Conservation (phyloP, 345 rosid genomes). For the Melastoma malabathricum region DNA sequence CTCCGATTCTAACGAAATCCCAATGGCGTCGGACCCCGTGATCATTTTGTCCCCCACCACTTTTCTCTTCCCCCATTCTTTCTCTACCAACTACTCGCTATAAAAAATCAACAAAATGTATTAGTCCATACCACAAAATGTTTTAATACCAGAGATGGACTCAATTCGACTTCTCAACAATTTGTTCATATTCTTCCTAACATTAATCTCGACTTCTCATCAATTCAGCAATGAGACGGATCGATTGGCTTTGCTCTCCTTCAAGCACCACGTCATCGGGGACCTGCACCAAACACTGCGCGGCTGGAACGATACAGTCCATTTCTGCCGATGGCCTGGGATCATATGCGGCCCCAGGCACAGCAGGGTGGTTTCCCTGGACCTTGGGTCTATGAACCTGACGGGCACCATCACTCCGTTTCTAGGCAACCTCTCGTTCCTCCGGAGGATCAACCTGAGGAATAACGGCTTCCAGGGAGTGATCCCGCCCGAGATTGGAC, state of each 20-base stretch:
- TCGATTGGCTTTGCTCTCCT: constrained; percentile 9
- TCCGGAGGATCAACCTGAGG: constrained; percentile 6
- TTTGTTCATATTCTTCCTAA: neutral
- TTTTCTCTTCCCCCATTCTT: no score
- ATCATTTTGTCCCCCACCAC: no score
- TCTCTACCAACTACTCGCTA: no score
- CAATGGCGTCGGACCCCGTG: no score
- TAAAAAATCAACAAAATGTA: no score
- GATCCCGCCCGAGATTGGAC: constrained; percentile 15
- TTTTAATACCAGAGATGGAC: no score
- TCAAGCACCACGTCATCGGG: constrained; percentile 4
- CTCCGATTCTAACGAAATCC: no score
- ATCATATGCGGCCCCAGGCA: constrained; percentile 11
- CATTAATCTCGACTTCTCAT: neutral
- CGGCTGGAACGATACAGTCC: constrained; percentile 15
- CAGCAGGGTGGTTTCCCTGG: constrained; percentile 10
- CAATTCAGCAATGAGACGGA: constrained; percentile 15
- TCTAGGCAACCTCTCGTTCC: constrained; percentile 18
- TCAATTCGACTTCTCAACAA: no score
- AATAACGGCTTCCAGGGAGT: constrained; percentile 12
- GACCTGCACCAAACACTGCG: constrained; percentile 7
- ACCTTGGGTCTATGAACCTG: constrained; percentile 9
- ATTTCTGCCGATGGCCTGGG: constrained; percentile 16
- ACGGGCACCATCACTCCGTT: constrained; percentile 15
- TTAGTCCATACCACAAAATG: no score